Conservation (phyloP, 805 yeast species). For the Lachancea quebecensis region DNA sequence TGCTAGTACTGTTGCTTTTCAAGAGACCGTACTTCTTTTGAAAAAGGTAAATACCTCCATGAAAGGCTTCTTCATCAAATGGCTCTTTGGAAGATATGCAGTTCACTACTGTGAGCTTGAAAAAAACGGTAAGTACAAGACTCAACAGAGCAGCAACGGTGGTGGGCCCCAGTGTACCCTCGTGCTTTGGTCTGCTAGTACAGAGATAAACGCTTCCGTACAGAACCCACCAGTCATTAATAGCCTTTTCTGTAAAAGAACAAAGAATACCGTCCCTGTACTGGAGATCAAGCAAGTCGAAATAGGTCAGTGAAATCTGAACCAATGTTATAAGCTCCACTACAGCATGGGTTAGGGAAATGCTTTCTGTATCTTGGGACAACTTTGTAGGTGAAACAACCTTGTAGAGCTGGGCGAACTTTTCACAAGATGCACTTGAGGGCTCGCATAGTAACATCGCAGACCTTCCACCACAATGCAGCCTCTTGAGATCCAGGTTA, state of each 20-base stretch:
- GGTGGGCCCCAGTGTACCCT: conserved; percentile 53
- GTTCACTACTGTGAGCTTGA: conserved; percentile 54
- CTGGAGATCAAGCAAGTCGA: conserved; percentile 58
- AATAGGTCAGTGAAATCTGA: conserved; percentile 74
- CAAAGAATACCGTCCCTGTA: conserved; percentile 84
- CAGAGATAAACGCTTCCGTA: conserved; percentile 43
- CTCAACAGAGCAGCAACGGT: conserved; percentile 80
- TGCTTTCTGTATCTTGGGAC: conserved; percentile 4
- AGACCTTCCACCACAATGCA: conserved; percentile 82
- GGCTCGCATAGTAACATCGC: conserved; percentile 65
- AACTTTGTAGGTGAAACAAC: conserved; percentile 26
- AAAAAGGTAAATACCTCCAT: conserved; percentile 62
- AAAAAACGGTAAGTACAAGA: conserved; percentile 58
- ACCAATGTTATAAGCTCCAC: conserved; percentile 65
- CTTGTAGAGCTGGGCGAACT: conserved; percentile 68
- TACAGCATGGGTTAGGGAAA: conserved; percentile 45
- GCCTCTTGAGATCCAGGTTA: conserved; percentile 67
- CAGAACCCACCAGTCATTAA: conserved; percentile 73
- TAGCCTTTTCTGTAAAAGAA: conserved; percentile 64
- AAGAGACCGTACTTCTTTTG: conserved; percentile 62
- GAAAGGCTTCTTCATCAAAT: conserved; percentile 64
- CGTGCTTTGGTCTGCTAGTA: conserved; percentile 32
- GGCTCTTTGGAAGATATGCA: conserved; percentile 73
- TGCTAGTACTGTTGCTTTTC: conserved; percentile 19
- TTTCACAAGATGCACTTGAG: conserved; percentile 71